Percentiles rank a stretch among this genome's conserved stretches.
These are phyloP conservation scores for Saccharomycopsis capsularis DNA, from an alignment of 805 yeast species.

Conservation along the genomic window DNA sequence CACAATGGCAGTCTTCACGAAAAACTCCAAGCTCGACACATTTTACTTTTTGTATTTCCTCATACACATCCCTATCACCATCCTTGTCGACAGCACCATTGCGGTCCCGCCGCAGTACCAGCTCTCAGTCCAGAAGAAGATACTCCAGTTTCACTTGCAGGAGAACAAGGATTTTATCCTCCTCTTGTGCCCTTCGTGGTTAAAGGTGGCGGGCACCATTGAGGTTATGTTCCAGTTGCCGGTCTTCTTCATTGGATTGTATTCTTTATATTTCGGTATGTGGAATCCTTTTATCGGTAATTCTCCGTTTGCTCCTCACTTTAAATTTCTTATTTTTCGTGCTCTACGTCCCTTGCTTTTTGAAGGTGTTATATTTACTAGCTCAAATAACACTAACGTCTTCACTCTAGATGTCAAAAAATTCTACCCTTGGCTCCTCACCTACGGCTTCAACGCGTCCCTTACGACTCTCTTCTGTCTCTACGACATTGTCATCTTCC, in stretches of 20 bases:
- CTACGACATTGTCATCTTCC: conserved; percentile 34
- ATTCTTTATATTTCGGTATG: conserved; percentile 30
- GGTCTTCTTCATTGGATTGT: conserved; percentile 48
- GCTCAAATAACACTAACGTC: too few species aligned
- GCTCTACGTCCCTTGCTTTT: too few species aligned
- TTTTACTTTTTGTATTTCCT: conserved; percentile 48
- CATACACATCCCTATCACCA: conserved; percentile 68
- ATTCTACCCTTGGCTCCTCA: conserved; percentile 38
- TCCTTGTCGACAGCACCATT: conserved; percentile 67
- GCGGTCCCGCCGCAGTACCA: conserved; percentile 51
- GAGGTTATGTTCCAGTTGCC: conserved; percentile 80
- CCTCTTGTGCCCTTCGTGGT: conserved; percentile 59
- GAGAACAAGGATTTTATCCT: conserved; percentile 69
- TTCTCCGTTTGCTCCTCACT: too few species aligned
- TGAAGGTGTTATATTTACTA: too few species aligned
- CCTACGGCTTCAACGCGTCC: conserved; percentile 80
- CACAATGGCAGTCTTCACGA: neutral
- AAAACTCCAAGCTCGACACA: conserved; percentile 27
- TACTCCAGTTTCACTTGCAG: conserved; percentile 54
- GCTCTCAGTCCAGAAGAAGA: conserved; percentile 38
- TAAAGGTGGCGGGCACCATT: conserved; percentile 58
- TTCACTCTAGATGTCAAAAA: conserved; percentile 14
- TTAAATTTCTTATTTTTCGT: too few species aligned
- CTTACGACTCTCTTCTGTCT: conserved; percentile 74
- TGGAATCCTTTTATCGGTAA: too few species aligned